Percentiles rank a stretch among this genome's conserved stretches.
Evolutionary conservation across 148 eudicot genomes (phyloP).

Genomic region (Vaccinium vitisidaea): DNA sequence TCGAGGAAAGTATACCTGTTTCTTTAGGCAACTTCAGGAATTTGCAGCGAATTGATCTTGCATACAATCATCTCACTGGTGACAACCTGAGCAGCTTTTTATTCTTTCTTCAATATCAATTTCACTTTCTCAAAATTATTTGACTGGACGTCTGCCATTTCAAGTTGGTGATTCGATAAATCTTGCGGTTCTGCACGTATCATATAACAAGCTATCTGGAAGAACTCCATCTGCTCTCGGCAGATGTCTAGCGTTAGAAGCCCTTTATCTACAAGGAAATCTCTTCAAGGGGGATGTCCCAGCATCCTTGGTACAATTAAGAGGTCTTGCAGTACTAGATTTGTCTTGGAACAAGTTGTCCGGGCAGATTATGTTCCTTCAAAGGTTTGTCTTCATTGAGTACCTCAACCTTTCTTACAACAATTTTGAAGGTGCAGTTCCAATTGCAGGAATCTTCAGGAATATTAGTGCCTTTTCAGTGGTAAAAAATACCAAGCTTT

Average conservation of each 20-base stretch:
- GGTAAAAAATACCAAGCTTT: conserved; percentile 18
- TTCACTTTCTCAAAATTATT: background rate
- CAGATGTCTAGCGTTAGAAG: background rate
- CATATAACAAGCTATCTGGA: conserved; percentile 23
- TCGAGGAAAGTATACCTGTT: conserved; percentile 23
- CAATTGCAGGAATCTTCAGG: conserved; percentile 22
- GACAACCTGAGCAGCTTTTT: background rate
- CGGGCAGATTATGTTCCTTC: conserved; percentile 19
- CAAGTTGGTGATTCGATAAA: conserved; percentile 24
- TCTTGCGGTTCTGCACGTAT: conserved; percentile 6
- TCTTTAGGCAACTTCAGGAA: conserved; percentile 15
- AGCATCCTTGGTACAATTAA: background rate
- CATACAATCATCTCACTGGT: conserved; percentile 9
- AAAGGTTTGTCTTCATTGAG: background rate
- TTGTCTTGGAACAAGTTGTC: conserved; percentile 25
- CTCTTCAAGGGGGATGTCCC: conserved; percentile 22
- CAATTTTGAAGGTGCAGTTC: conserved; percentile 28
- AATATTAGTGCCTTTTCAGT: conserved; percentile 17
- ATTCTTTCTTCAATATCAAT: too few relatives aligned
- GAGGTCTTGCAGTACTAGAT: conserved; percentile 1
- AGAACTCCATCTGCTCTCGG: conserved; percentile 25
- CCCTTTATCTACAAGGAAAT: conserved; percentile 18
- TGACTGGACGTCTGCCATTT: conserved; percentile 21
- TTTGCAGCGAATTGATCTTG: conserved; percentile 12
- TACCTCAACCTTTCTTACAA: conserved; percentile 25